Base-by-base conservation (phyloP, 192 early-diverging fungal species). In the Coemansia sp. region DNA sequence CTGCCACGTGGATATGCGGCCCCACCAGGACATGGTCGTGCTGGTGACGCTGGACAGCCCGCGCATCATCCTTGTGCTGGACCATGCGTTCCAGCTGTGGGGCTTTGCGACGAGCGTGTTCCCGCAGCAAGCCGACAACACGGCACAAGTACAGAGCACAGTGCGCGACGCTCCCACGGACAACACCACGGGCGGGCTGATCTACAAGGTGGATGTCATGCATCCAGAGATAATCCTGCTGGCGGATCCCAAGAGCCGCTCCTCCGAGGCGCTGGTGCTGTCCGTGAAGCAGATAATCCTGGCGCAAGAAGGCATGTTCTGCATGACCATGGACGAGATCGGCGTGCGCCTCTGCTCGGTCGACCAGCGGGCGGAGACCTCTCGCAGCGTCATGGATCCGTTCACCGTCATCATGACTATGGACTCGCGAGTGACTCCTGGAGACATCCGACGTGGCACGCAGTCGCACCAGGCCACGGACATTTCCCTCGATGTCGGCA, bases 301-400 rank as follows among this genome's bases (percentile, higher is more conserved):
- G 39, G 85, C 88, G 6, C 91, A 94, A 60, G 90, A 95, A 67
- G 83, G 88, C 13, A 83, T 92, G 33, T 88, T 88, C 62, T 90
- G 87, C 3, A 53, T 94, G 8, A 90, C 85, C 20, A 80, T 94
- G 48, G 84, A 94, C 37, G 89, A 93, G 62, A 84, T 94, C 41
- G 92, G 94, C 39, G 93, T 98, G 86, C 91, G 90, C 36, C 83
- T 99, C 13, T 98, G 95, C 84, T 86, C 86, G 10, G 93, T 98
- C 87, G 90, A 94, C 67, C 88, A 86, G 53, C 83, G 92, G 11
- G 83, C 88, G 8, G 89, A 92, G 37, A 93, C 95, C 0, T 83
- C 83, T 6, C 70, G 97, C 20, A 87, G 89, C 7, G 92, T 98
- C 45, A 92, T 99, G 69, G 91, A 98, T 64, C 92, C 92, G 43